These are phyloP conservation scores for Cyclotella sp. DNA, from an alignment of 108 stramenopile genomes.

Conservation along the genomic window DNA sequence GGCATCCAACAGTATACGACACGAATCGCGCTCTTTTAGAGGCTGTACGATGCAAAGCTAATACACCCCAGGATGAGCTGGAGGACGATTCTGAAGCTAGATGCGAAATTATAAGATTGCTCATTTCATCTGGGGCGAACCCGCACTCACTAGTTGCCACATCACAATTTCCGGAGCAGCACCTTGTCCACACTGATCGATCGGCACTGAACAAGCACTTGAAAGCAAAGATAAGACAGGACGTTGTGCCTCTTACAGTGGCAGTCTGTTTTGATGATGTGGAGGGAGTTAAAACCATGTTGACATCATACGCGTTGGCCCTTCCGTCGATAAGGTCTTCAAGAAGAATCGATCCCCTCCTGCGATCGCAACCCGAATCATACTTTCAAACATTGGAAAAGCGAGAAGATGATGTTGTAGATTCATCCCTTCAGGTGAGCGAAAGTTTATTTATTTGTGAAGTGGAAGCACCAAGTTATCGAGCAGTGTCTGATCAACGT, in stretches of 20 bases:
- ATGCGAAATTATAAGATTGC: constrained; percentile 33
- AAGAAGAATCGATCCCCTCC: constrained; percentile 65
- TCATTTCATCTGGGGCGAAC: constrained; percentile 38
- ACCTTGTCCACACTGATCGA: not conserved
- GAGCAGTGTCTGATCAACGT: too few species aligned
- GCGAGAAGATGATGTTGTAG: constrained; percentile 24
- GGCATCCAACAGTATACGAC: constrained; percentile 16
- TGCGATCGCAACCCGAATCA: constrained; percentile 38
- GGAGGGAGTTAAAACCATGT: constrained; percentile 26
- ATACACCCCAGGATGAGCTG: not conserved
- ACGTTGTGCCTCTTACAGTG: constrained; percentile 25
- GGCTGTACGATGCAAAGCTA: constrained; percentile 9
- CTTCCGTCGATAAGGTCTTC: constrained; percentile 6
- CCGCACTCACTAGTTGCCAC: constrained; percentile 21
- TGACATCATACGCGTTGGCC: constrained; percentile 26
- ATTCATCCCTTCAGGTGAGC: constrained; percentile 34
- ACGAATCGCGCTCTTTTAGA: constrained; percentile 40
- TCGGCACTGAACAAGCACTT: not conserved
- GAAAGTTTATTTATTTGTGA: not conserved
- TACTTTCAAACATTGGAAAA: constrained; percentile 29
- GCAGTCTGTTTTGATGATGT: constrained; percentile 31
- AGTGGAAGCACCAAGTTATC: too few species aligned
- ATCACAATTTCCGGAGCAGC: not conserved
- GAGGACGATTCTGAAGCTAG: not conserved
- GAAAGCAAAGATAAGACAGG: constrained; percentile 1